Conservation (phyloP, 1,284 basidiomycete genomes). For the Afroboletus lepidellus region DNA sequence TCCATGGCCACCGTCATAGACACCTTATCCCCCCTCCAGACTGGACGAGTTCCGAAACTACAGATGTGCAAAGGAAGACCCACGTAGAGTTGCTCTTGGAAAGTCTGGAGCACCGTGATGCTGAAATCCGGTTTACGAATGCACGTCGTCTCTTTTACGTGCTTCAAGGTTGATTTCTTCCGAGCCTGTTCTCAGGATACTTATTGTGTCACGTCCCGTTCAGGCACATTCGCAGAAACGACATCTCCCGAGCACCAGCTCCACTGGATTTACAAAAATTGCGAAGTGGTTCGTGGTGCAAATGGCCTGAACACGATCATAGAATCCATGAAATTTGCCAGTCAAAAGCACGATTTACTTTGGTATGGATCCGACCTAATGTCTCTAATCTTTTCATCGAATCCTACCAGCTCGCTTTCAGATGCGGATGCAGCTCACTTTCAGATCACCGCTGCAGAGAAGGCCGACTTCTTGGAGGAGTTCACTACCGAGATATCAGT, state of each 20-base stretch:
- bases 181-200: constrained; percentile 4
- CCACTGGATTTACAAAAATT: constrained; percentile 95
- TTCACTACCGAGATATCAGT: constrained; percentile 89
- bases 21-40: constrained; percentile 43
- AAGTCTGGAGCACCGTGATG: constrained; percentile 80
- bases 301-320: constrained; percentile 86
- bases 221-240: constrained; percentile 91
- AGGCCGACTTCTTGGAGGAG: constrained; percentile 80
- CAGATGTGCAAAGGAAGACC: constrained; percentile 58
- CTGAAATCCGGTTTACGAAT: constrained; percentile 82
- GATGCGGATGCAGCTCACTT: constrained; percentile 70
- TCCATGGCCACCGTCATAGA: not conserved
- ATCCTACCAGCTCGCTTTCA: constrained; percentile 55
- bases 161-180: constrained; percentile 67
- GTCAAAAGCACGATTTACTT: constrained; percentile 83
- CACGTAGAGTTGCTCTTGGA: constrained; percentile 82
- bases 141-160: constrained; percentile 88
- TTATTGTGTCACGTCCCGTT: constrained; percentile 19
- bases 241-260: constrained; percentile 91
- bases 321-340: constrained; percentile 87
- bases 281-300: constrained; percentile 78
- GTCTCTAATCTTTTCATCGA: constrained; percentile 4
- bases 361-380: constrained; percentile 45
- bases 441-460: constrained; percentile 66
- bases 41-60: constrained; percentile 66